These are phyloP conservation scores for Pseudogymnoascus sp. DNA, from an alignment of 2,329 filamentous ascomycete genomes.

Conservation along the genomic window DNA sequence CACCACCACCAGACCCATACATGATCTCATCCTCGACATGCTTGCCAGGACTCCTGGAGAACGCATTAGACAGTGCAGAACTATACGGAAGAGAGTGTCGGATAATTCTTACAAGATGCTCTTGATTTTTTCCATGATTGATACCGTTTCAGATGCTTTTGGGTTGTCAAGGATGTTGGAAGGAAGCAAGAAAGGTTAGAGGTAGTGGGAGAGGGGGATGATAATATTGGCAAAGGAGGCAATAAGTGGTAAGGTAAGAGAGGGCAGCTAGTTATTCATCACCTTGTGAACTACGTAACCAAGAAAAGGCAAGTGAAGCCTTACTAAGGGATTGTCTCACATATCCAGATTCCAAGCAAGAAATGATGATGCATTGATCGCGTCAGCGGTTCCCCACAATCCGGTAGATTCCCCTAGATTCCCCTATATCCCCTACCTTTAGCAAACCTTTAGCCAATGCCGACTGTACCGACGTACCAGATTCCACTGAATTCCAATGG, in stretches of 20 bases:
- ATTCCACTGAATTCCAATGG: neutral
- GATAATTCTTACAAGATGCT: conserved; percentile 24
- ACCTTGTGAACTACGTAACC: conserved; percentile 2
- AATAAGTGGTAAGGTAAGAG: conserved; percentile 8
- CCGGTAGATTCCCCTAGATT: conserved; percentile 3
- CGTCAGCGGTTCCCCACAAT: neutral
- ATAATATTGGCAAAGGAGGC: neutral
- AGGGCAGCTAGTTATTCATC: conserved; percentile 6
- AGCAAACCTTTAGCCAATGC: neutral
- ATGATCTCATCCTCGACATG: conserved; percentile 23
- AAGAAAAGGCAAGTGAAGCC: neutral
- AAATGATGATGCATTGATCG: conserved; percentile 10
- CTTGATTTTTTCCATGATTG: conserved; percentile 29
- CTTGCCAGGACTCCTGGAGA: conserved; percentile 19
- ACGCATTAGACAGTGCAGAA: neutral
- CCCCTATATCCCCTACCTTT: conserved; percentile 10
- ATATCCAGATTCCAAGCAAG: neutral
- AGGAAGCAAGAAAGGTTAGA: neutral
- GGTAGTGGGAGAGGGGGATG: neutral
- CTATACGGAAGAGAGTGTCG: too few relatives aligned
- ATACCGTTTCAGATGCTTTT: conserved; percentile 1
- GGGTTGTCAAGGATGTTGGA: conserved; percentile 7
- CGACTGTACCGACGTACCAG: too few relatives aligned
- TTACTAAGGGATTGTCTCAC: conserved; percentile 7
- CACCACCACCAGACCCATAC: conserved; percentile 19